These are phyloP conservation scores for Tilletia caries DNA, from an alignment of 1,284 basidiomycete species.

Conservation along the genomic window DNA sequence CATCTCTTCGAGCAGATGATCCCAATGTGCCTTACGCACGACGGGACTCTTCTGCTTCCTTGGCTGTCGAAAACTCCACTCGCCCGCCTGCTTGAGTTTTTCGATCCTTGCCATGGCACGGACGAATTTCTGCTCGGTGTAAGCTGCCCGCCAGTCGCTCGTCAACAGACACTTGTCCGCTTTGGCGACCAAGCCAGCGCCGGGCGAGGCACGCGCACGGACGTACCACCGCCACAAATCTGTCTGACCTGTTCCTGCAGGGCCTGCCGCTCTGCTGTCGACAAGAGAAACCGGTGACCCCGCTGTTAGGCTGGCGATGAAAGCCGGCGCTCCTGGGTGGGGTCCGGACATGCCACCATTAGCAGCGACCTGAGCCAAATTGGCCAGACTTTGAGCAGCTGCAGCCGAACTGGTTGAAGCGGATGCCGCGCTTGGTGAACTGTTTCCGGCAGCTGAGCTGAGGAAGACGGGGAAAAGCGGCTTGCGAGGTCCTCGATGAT, in stretches of 20 bases:
- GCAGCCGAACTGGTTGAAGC: slow-evolving; percentile 37
- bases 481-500: slow-evolving; percentile 41
- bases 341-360: slow-evolving; percentile 13
- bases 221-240: slow-evolving; percentile 50
- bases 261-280: slow-evolving; percentile 20
- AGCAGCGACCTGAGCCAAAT: slow-evolving; percentile 3
- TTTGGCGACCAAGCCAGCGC: slow-evolving; percentile 48
- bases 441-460: slow-evolving; percentile 13
- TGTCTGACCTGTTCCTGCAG: slow-evolving; percentile 37
- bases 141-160: slow-evolving; percentile 51
- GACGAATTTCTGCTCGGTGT: slow-evolving; percentile 55
- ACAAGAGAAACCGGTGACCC: slow-evolving; percentile 5
- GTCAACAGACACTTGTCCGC: slow-evolving; percentile 52
- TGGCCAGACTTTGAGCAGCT: slow-evolving; percentile 25
- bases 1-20: slow-evolving; percentile 95
- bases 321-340: not conserved
- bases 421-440: slow-evolving; percentile 25
- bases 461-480: not conserved
- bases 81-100: slow-evolving; percentile 70
- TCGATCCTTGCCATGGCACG: slow-evolving; percentile 83
- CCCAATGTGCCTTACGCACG: slow-evolving; percentile 84
- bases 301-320: slow-evolving; percentile 10
- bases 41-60: slow-evolving; percentile 86
- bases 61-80: slow-evolving; percentile 91
- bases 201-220: slow-evolving; percentile 44